These are phyloP conservation scores for Pseudoneurospora amorphoporcata DNA, from an alignment of 495 filamentous ascomycete species.

Conservation along the genomic window DNA sequence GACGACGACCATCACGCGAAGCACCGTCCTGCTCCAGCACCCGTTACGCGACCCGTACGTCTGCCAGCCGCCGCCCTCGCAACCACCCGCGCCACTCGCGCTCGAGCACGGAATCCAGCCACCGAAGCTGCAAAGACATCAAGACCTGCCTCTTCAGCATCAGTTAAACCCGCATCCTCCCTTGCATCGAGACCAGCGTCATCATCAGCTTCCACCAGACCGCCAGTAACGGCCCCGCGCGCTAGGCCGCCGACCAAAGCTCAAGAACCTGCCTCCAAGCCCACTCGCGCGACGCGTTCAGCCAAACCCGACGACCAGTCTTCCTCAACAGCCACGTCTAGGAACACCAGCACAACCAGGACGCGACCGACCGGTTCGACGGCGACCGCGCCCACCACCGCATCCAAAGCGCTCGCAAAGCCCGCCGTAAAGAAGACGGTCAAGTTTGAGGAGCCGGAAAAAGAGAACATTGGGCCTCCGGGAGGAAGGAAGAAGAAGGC, in stretches of 20 bases:
- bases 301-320: background rate
- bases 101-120: conserved; percentile 32
- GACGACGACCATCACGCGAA: conserved; percentile 29
- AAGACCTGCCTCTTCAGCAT: background rate
- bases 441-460: conserved; percentile 47
- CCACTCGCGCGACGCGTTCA: conserved; percentile 13
- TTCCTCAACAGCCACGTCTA: background rate
- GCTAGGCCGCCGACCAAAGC: conserved; percentile 36
- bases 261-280: conserved; percentile 12
- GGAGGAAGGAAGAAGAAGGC: conserved; percentile 17
- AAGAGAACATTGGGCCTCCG: conserved; percentile 40
- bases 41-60: conserved; percentile 16
- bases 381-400: conserved; percentile 14
- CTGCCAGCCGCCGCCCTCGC: conserved; percentile 13
- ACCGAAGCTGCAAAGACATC: conserved; percentile 1
- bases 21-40: background rate
- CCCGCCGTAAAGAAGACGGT: conserved; percentile 41
- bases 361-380: background rate
- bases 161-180: background rate
- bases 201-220: background rate
- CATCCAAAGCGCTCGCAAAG: conserved; percentile 24
- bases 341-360: background rate
- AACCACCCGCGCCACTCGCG: conserved; percentile 32
- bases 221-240: conserved; percentile 21
- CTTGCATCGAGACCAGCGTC: background rate